Conservation (phyloP, 2,329 filamentous ascomycete genomes). For the Coleophoma crateriformis region DNA sequence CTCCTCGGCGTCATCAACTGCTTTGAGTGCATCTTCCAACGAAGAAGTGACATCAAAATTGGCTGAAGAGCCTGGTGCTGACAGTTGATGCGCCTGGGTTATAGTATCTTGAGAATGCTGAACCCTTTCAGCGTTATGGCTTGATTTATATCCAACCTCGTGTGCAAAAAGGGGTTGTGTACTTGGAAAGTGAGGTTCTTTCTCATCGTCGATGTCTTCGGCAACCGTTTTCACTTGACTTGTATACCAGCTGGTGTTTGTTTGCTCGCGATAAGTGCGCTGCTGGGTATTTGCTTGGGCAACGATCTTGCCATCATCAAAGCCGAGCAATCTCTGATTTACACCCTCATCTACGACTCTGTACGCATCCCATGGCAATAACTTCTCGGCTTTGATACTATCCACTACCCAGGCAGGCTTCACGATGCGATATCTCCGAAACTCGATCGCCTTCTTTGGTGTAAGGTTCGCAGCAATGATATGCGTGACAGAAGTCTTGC, state of each 20-base stretch:
- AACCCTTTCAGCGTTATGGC: background rate
- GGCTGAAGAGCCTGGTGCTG: conserved; percentile 11
- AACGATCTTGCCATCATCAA: conserved; percentile 56
- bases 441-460: conserved; percentile 89
- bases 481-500: conserved; percentile 91
- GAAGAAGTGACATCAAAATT: conserved; percentile 25
- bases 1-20: conserved; percentile 4
- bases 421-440: conserved; percentile 81
- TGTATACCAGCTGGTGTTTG: conserved; percentile 76
- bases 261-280: conserved; percentile 74
- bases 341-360: conserved; percentile 80
- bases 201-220: conserved; percentile 36
- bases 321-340: conserved; percentile 69
- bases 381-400: conserved; percentile 72
- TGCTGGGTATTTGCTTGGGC: conserved; percentile 58
- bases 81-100: background rate
- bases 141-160: conserved; percentile 1
- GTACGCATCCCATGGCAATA: conserved; percentile 83
- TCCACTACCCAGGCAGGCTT: conserved; percentile 94
- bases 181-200: conserved; percentile 26
- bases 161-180: conserved; percentile 12
- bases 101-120: background rate
- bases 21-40: conserved; percentile 24
- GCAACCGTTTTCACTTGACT: conserved; percentile 52
- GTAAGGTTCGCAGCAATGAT: conserved; percentile 89